phyloP scores from a whole-genome alignment of 2,329 filamentous ascomycete species.

The Colletotrichum tabaci region DNA sequence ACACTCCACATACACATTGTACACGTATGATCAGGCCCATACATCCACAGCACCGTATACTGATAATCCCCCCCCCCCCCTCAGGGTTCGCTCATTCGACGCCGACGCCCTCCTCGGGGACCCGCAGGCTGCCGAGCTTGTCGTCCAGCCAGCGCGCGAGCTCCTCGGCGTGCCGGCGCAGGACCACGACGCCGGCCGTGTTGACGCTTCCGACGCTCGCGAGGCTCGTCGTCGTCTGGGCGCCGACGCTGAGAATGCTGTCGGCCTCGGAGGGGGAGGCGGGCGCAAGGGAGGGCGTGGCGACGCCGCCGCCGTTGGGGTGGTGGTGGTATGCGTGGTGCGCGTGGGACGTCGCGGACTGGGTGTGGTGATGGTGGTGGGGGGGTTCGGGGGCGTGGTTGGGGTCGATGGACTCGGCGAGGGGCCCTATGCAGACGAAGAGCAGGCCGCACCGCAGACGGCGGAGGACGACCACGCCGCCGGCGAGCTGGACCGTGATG shows the following conservation, averaged over 20 bases:
- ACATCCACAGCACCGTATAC: too few relatives aligned
- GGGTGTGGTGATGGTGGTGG: conserved; percentile 35
- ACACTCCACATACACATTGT: not conserved
- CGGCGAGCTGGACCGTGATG: conserved; percentile 72
- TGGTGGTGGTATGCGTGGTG: conserved; percentile 34
- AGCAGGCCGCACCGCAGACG: conserved; percentile 71
- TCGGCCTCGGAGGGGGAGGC: conserved; percentile 61
- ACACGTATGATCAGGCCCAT: not conserved
- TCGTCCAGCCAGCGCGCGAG: conserved; percentile 73
- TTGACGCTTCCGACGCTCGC: conserved; percentile 56
- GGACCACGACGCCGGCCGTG: conserved; percentile 63
- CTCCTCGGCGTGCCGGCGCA: conserved; percentile 71
- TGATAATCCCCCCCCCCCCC: too few relatives aligned
- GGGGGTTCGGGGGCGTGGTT: conserved; percentile 39
- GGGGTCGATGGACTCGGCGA: conserved; percentile 48
- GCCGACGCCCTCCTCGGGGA: conserved; percentile 68
- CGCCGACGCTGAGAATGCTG: conserved; percentile 63
- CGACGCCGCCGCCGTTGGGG: conserved; percentile 48
- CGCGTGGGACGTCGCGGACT: too few relatives aligned
- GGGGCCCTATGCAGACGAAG: conserved; percentile 72
- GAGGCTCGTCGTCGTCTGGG: conserved; percentile 59
- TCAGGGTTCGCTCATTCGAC: conserved; percentile 44
- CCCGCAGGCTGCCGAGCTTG: conserved; percentile 67
- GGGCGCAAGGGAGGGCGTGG: conserved; percentile 44
- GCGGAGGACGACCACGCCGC: conserved; percentile 72